Conservation (phyloP, 2,329 filamentous ascomycete species). For the Colletotrichum orchidophilum region DNA sequence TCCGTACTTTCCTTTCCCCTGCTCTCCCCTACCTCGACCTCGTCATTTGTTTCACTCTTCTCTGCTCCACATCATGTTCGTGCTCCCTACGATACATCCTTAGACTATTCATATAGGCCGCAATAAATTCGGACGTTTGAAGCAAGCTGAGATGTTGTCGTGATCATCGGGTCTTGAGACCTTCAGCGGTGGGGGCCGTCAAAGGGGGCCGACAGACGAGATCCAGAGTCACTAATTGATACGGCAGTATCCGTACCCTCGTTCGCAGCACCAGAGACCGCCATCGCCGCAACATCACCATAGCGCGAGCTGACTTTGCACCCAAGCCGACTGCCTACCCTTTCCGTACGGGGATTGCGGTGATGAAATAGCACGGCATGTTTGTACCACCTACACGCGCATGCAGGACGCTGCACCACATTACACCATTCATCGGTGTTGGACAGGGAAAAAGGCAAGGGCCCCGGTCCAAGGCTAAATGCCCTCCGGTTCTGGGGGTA, state of each 20-base stretch:
- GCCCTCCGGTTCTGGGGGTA: background rate
- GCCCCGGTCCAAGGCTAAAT: background rate
- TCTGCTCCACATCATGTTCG: background rate
- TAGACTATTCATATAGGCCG: background rate
- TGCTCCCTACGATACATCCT: background rate
- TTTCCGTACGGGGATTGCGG: slow-evolving; percentile 3
- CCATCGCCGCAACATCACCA: background rate
- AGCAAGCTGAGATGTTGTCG: slow-evolving; percentile 1
- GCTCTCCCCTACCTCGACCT: background rate
- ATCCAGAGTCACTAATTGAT: no score
- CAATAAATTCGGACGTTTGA: slow-evolving; percentile 12
- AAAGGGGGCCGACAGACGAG: no score
- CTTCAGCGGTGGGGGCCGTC: no score
- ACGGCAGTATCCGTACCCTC: no score
- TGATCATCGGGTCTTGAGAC: background rate
- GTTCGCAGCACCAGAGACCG: background rate
- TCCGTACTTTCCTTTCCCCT: background rate
- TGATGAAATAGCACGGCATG: background rate
- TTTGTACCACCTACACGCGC: slow-evolving; percentile 19
- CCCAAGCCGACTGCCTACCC: background rate
- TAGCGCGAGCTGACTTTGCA: background rate
- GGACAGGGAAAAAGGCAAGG: slow-evolving; percentile 10
- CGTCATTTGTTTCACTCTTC: background rate
- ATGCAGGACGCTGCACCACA: slow-evolving; percentile 22
- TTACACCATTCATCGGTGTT: slow-evolving; percentile 7